phyloP scores from a whole-genome alignment of 257 asterid genomes.

The Petunia secreta region DNA sequence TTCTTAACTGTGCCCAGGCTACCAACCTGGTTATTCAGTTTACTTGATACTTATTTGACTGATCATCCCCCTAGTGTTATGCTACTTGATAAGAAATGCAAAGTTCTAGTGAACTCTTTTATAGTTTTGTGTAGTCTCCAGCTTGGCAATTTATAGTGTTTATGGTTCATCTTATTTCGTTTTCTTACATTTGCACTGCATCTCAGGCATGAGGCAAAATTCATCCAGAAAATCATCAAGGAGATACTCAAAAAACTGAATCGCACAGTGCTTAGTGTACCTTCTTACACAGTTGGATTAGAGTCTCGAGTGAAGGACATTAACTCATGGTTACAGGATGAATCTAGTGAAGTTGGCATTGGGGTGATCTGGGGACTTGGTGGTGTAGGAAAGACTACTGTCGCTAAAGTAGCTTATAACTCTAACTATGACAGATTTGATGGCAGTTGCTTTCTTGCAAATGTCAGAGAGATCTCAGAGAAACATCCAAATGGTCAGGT shows the following conservation, averaged over 20 bases:
- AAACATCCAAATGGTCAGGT: constrained; percentile 25
- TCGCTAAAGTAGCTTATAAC: constrained; percentile 30
- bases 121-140: not conserved
- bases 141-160: not conserved
- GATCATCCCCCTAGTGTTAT: not conserved
- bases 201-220: constrained; percentile 30
- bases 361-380: constrained; percentile 31
- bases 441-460: constrained; percentile 29
- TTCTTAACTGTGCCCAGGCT: not conserved
- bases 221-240: constrained; percentile 30
- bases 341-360: constrained; percentile 4
- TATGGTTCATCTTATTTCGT: not conserved
- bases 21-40: not conserved
- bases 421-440: constrained; percentile 24
- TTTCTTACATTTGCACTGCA: not conserved
- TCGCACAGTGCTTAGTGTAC: constrained; percentile 18
- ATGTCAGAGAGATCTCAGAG: constrained; percentile 27
- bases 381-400: constrained; percentile 33
- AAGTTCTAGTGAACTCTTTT: constrained; percentile 11
- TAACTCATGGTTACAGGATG: constrained; percentile 27
- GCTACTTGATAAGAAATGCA: not conserved
- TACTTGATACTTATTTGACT: not conserved
- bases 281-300: constrained; percentile 29
- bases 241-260: constrained; percentile 25
- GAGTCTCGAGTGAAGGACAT: constrained; percentile 26